These are phyloP conservation scores for Pythium grandisporangium DNA, from an alignment of 352 stramenopile species.

Conservation along the genomic window DNA sequence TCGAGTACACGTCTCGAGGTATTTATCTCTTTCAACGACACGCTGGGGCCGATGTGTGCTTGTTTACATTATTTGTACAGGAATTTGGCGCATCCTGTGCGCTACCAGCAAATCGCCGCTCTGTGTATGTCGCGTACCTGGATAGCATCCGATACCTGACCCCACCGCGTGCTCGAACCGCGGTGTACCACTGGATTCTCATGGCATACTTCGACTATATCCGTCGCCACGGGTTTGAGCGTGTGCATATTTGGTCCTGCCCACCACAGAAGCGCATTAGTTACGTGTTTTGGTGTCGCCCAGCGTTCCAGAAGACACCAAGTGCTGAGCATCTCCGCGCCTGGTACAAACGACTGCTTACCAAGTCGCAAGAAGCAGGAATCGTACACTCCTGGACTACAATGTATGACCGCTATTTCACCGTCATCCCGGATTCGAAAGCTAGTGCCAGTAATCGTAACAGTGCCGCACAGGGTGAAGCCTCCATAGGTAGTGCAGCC, in stretches of 20 bases:
- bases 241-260: slow-evolving; percentile 96
- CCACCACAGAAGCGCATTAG: slow-evolving; percentile 91
- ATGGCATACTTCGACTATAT: slow-evolving; percentile 94
- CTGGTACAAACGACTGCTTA: slow-evolving; percentile 92
- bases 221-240: slow-evolving; percentile 89
- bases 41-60: slow-evolving; percentile 93
- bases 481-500: too few relatives aligned
- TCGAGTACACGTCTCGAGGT: slow-evolving; percentile 84
- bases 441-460: too few relatives aligned
- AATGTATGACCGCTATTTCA: slow-evolving; percentile 64
- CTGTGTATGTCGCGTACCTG: slow-evolving; percentile 81
- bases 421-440: neutral
- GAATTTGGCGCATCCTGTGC: slow-evolving; percentile 72
- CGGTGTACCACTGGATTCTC: slow-evolving; percentile 94
- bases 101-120: slow-evolving; percentile 63
- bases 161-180: slow-evolving; percentile 73
- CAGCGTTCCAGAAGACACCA: slow-evolving; percentile 92
- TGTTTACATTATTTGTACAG: slow-evolving; percentile 95
- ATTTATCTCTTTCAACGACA: slow-evolving; percentile 95
- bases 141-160: slow-evolving; percentile 81
- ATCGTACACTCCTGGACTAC: slow-evolving; percentile 68
- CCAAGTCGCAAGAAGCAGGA: slow-evolving; percentile 36
- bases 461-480: too few relatives aligned
- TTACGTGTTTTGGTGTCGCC: slow-evolving; percentile 98
- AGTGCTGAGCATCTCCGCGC: slow-evolving; percentile 87